Evolutionary conservation across 108 stramenopile species (phyloP), one percentile per base, ranked within the genome.

Genomic region (Bacterosira constricta): DNA sequence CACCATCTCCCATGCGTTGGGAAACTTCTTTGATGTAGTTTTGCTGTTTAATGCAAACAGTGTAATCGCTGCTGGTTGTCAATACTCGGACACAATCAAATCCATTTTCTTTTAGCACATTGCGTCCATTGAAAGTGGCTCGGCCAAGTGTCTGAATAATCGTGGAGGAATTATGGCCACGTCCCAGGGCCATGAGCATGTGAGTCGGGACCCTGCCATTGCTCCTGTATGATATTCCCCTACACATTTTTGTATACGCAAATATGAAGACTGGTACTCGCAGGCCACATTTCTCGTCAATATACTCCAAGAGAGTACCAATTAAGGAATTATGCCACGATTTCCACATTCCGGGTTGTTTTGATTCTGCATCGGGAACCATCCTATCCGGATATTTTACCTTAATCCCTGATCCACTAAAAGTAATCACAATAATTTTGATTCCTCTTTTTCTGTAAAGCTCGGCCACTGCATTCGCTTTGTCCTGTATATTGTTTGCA

Each of bases 101-200:
- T 34, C 75, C 68, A 41, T 77, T 77, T 18, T 61, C 61, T 47
- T 63, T 62, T 15, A 77, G 59, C 20, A 70, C 35, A 17, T 38
- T 36, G 37, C 59, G 46, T 5, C 81, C 76, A 47, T 78, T 82
- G 38, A 77, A 77, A 31, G 81, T 82, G 18, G 72, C 76, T 37
- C 81, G 45, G 4, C 81, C 81, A 9, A 56, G 30, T 59, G 81
- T 66, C 35, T 82, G 81, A 20, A 72, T 30, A 42, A 53, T 36
- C 11, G 46, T 82, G 21, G 55, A 50, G n/a, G 39, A 31, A 15
- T 73, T 50, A 15, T 82, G 71, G 17, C 74, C 76, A 10, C 41
- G 54, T 4, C 77, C 77, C 25, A 82, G 27, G 12, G 15, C 13
- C 60, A 77, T 25, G 3, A 78, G 36, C 71, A 79, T 66, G 25